phyloP scores from a whole-genome alignment of 2,329 filamentous ascomycete genomes.

The Talaromyces sp. region DNA sequence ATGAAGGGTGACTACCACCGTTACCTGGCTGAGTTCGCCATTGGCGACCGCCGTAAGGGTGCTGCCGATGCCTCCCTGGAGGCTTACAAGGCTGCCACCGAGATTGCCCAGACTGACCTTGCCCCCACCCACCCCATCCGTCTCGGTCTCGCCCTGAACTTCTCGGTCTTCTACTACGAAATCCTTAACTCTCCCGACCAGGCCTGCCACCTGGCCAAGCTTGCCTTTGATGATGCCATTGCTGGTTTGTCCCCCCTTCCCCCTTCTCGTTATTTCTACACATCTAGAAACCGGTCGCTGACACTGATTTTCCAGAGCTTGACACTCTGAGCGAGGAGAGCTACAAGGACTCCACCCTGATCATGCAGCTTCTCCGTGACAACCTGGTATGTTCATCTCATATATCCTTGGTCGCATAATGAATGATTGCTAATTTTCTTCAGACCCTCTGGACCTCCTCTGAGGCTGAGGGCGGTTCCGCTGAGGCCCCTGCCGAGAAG shows the following conservation, averaged over 20 bases:
- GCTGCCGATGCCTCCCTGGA: slow-evolving; percentile 93
- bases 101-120: slow-evolving; percentile 86
- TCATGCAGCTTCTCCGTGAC: slow-evolving; percentile 98
- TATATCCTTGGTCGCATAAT: background rate
- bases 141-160: slow-evolving; percentile 89
- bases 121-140: slow-evolving; percentile 92
- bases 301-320: slow-evolving; percentile 65
- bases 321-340: slow-evolving; percentile 97
- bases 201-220: slow-evolving; percentile 96
- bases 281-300: slow-evolving; percentile 26
- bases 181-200: slow-evolving; percentile 98
- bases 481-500: slow-evolving; percentile 50
- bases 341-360: slow-evolving; percentile 98
- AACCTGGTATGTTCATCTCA: slow-evolving; percentile 70
- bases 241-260: slow-evolving; percentile 60
- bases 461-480: slow-evolving; percentile 78
- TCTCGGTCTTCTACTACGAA: slow-evolving; percentile 99
- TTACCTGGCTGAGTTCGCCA: slow-evolving; percentile 95
- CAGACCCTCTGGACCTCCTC: slow-evolving; percentile 99
- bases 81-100: slow-evolving; percentile 93
- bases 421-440: slow-evolving; percentile 30
- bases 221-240: slow-evolving; percentile 95
- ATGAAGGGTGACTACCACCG: slow-evolving; percentile 99
- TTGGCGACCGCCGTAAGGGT: slow-evolving; percentile 91
- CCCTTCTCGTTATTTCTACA: background rate